Percentiles rank a stretch among this genome's conserved stretches.
Conservation (phyloP, 2,329 filamentous ascomycete species). For the Aspergillus sp. region DNA sequence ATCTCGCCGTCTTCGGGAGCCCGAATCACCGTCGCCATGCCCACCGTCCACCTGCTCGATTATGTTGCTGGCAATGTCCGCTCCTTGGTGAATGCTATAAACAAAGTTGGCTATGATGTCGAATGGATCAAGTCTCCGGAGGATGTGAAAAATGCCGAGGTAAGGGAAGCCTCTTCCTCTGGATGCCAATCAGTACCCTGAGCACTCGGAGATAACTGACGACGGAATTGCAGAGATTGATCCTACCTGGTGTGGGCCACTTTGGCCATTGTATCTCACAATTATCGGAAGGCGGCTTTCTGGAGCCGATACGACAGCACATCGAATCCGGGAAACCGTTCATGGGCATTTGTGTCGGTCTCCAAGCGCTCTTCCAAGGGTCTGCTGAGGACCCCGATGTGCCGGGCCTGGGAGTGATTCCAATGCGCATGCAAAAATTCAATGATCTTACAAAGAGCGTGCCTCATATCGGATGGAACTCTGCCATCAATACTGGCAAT, state of each 20-base stretch:
- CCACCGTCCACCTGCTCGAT: constrained; percentile 58
- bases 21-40: constrained; percentile 31
- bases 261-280: constrained; percentile 94
- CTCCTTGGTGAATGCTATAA: constrained; percentile 94
- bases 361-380: constrained; percentile 85
- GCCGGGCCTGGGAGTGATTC: constrained; percentile 72
- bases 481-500: constrained; percentile 58
- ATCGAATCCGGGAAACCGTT: constrained; percentile 92
- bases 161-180: constrained; percentile 40
- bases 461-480: constrained; percentile 99
- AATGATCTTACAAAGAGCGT: constrained; percentile 77
- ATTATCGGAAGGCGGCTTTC: constrained; percentile 75
- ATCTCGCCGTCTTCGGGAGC: background rate
- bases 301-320: constrained; percentile 77
- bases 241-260: constrained; percentile 93
- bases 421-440: constrained; percentile 71
- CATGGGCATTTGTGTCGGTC: constrained; percentile 93
- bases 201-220: constrained; percentile 1
- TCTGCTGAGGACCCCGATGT: constrained; percentile 75
- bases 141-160: constrained; percentile 81
- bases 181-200: background rate
- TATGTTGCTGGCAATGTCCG: constrained; percentile 97
- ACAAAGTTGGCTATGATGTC: constrained; percentile 88
- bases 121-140: constrained; percentile 86
- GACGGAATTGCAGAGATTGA: constrained; percentile 67